phyloP scores from a whole-genome alignment of 31 red algal species.

The Odonthalia washingtoniensis region DNA sequence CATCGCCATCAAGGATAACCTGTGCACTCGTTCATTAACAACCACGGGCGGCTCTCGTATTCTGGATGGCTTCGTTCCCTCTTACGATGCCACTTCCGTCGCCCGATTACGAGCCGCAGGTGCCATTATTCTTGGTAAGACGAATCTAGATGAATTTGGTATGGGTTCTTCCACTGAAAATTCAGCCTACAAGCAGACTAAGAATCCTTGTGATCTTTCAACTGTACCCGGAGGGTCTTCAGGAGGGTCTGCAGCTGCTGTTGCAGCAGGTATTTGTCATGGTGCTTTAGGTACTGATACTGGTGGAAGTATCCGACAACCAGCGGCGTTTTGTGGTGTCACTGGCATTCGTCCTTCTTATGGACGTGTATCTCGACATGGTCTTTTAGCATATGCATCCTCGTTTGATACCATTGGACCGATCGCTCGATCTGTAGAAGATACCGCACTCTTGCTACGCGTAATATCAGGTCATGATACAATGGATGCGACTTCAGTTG shows the following conservation, averaged over 20 bases:
- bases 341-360: slow-evolving; percentile 92
- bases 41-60: slow-evolving; percentile 87
- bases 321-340: slow-evolving; percentile 93
- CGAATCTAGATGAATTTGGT: slow-evolving; percentile 93
- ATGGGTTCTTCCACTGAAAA: slow-evolving; percentile 81
- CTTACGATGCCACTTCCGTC: slow-evolving; percentile 79
- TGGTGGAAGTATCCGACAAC: slow-evolving; percentile 92
- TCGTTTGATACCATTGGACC: slow-evolving; percentile 92
- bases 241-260: slow-evolving; percentile 90
- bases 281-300: slow-evolving; percentile 89
- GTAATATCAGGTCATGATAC: slow-evolving; percentile 81
- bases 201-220: slow-evolving; percentile 83
- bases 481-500: slow-evolving; percentile 69
- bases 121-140: slow-evolving; percentile 93
- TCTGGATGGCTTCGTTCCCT: slow-evolving; percentile 73
- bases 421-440: slow-evolving; percentile 63
- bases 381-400: slow-evolving; percentile 92
- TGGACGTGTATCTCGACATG: slow-evolving; percentile 93
- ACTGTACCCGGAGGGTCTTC: slow-evolving; percentile 93
- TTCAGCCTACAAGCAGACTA: slow-evolving; percentile 54
- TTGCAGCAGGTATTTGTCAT: slow-evolving; percentile 71
- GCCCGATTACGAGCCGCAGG: slow-evolving; percentile 58
- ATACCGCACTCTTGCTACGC: slow-evolving; percentile 74
- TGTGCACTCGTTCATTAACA: slow-evolving; percentile 59
- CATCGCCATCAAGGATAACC: slow-evolving; percentile 93